Percentiles rank a stretch among this genome's conserved stretches.
Evolutionary conservation across 2,329 filamentous ascomycete species (phyloP).

Genomic region (Paracamarosporium sp.): DNA sequence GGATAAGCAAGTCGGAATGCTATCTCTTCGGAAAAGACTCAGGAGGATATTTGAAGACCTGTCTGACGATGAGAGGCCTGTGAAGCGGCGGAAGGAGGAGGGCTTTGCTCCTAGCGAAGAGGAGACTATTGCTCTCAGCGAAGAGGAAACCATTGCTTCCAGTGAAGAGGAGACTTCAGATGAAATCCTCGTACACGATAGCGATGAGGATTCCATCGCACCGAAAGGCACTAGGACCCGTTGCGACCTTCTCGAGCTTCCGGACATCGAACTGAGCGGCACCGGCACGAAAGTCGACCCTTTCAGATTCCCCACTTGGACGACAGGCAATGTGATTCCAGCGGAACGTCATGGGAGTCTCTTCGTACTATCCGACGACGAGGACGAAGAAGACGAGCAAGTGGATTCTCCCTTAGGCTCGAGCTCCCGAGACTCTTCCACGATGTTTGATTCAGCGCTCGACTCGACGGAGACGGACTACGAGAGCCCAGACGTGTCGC

Average conservation of each 20-base stretch:
- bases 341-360: neutral
- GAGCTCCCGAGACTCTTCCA: too few relatives aligned
- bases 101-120: neutral
- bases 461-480: too few relatives aligned
- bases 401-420: too few relatives aligned
- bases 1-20: neutral
- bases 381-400: neutral
- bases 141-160: neutral
- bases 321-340: neutral
- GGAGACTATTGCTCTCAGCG: too few relatives aligned
- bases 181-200: neutral
- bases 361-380: neutral
- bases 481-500: too few relatives aligned
- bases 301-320: neutral
- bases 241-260: neutral
- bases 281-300: neutral
- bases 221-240: neutral
- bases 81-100: neutral
- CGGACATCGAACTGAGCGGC: neutral
- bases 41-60: too few relatives aligned
- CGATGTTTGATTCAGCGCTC: too few relatives aligned
- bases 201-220: neutral
- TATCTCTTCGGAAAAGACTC: neutral
- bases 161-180: neutral
- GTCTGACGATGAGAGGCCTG: neutral